Evolutionary conservation across 2,329 filamentous ascomycete species (phyloP), one percentile per base, ranked within the genome.

Genomic region (Ophiostoma populinum): DNA sequence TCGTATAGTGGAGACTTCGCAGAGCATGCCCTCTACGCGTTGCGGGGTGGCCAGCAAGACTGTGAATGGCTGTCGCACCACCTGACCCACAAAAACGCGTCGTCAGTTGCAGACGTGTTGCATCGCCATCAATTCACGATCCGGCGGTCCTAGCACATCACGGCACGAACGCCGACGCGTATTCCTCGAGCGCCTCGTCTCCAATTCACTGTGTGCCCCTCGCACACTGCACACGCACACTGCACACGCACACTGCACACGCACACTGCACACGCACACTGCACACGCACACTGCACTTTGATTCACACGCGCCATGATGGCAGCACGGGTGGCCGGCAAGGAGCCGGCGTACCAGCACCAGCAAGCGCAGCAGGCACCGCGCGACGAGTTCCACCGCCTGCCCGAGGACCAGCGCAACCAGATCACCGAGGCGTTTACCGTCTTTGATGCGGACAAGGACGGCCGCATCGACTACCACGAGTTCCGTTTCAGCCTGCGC

Each of bases 391-490:
- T 51, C 34, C 50, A 49, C 36, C 53, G 53, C 25, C 41, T 95
- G 45, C 77, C 74, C 15, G 86, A 94, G 50, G 86, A 94, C 56
- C 86, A 94, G 54, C 70, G 79, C 45, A 82, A 92, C 50, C 86
- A 94, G 55, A 87, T 94, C 43, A 82, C 82, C 53, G 86, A 94
- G 64, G 32, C 32, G 80, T 95, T 95, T 57, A 76, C 77, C 42
- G 75, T 95, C 45, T 95, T 98, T 65, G 90, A 95, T 55, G 79
- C 93, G 50, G 87, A 95, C 65, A 87, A 92, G 55, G 86, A 95
- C 60, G 71, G 76, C 31, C 75, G 80, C 56, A 82, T 98, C 51
- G 87, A 95, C 62, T 95, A 93, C 63, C 90, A 95, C 61, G 90
- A 98, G 59, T 81, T 95, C 54, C 87, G 90, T 57, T 90, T 95